Evolutionary conservation across 345 rosid species (phyloP).

Genomic region (Eucalyptus polyanthemos): DNA sequence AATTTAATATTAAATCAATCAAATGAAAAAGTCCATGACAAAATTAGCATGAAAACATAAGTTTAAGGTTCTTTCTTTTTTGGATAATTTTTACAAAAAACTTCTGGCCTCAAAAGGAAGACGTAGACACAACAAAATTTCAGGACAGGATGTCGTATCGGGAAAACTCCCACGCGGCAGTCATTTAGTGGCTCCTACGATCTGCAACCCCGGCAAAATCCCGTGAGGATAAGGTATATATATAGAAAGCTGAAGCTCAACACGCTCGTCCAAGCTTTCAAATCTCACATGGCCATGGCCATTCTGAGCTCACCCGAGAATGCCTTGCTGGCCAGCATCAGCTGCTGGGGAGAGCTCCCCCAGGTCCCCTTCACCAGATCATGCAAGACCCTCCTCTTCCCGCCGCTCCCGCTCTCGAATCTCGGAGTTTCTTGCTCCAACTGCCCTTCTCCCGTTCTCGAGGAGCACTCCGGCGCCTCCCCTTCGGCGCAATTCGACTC

Average conservation of each 20-base stretch:
- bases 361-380: not conserved
- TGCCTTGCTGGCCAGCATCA: constrained; percentile 15
- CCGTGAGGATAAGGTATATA: constrained; percentile 4
- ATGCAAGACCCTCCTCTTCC: constrained; percentile 12
- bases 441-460: constrained; percentile 34
- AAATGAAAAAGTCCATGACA: too few species aligned
- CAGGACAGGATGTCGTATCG: not conserved
- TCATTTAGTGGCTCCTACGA: not conserved
- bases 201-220: not conserved
- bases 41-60: too few species aligned
- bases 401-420: constrained; percentile 7
- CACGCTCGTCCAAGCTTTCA: not conserved
- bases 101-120: not conserved
- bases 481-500: not conserved
- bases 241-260: not conserved
- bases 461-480: constrained; percentile 19
- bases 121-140: too few species aligned
- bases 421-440: constrained; percentile 17
- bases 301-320: constrained; percentile 24
- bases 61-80: too few species aligned
- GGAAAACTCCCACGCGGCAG: not conserved
- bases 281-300: constrained; percentile 48
- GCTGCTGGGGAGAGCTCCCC: constrained; percentile 1
- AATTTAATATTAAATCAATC: too few species aligned
- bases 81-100: not conserved